A percentile compares a stretch with the other conserved stretches of the same genome.
phyloP scores from a whole-genome alignment of 2,329 filamentous ascomycete species.

The Chaetomium sp. region DNA sequence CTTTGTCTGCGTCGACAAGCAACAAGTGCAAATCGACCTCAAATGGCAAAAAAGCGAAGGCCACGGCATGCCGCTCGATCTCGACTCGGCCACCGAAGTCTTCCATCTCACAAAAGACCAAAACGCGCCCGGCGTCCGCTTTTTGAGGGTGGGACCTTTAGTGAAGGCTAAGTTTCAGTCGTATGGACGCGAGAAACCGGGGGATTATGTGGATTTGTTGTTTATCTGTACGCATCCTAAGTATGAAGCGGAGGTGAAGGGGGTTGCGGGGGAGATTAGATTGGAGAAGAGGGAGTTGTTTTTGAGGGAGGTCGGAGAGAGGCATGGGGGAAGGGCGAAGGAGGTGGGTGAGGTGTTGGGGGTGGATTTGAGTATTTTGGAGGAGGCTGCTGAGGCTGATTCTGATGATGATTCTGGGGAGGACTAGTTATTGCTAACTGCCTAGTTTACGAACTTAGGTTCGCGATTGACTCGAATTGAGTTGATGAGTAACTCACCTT shows the following conservation, averaged over 20 bases:
- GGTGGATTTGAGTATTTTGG: no score
- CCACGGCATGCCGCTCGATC: conserved; percentile 1
- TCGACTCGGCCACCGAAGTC: background rate
- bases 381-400: no score
- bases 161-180: conserved; percentile 4
- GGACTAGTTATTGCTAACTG: no score
- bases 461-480: no score
- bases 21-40: conserved; percentile 4
- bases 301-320: background rate
- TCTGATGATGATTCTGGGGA: no score
- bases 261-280: background rate
- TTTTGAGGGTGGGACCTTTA: background rate
- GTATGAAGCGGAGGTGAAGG: background rate
- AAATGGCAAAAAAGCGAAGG: conserved; percentile 2
- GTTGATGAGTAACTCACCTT: no score
- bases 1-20: background rate
- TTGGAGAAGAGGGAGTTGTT: background rate
- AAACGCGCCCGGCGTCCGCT: background rate
- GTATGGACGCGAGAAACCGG: background rate
- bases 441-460: no score
- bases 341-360: no score
- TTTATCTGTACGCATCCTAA: background rate
- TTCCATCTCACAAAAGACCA: background rate
- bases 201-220: background rate
- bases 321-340: no score